These are phyloP conservation scores for Phytophthora pseudosyringae DNA, from an alignment of 352 stramenopile species.

Conservation along the genomic window DNA sequence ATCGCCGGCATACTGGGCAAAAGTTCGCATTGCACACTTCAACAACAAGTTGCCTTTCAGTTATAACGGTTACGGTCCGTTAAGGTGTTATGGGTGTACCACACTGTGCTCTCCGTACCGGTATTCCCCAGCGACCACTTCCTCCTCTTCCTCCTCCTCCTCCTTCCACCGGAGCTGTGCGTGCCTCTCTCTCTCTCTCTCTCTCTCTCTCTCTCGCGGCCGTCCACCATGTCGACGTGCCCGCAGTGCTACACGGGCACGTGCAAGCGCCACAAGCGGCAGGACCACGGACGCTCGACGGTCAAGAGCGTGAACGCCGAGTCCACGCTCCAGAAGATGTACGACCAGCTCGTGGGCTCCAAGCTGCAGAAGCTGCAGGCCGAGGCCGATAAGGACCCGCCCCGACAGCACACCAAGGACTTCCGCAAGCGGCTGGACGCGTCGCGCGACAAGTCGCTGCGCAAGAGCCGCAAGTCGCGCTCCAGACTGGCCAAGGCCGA, in stretches of 20 bases:
- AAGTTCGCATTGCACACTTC: too few relatives aligned
- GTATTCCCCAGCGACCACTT: too few relatives aligned
- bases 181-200: too few relatives aligned
- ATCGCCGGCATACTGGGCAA: too few relatives aligned
- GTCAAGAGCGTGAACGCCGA: slow-evolving; percentile 57
- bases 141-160: too few relatives aligned
- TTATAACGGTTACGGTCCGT: too few relatives aligned
- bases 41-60: too few relatives aligned
- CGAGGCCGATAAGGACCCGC: slow-evolving; percentile 52
- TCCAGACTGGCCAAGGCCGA: slow-evolving; percentile 31
- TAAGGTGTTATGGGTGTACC: neutral
- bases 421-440: slow-evolving; percentile 75
- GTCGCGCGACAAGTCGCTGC: slow-evolving; percentile 67
- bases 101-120: neutral
- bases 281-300: slow-evolving; percentile 73
- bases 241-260: slow-evolving; percentile 85
- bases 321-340: slow-evolving; percentile 80
- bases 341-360: slow-evolving; percentile 69
- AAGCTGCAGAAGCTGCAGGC: slow-evolving; percentile 80
- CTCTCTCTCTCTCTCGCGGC: too few relatives aligned
- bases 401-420: slow-evolving; percentile 42
- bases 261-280: slow-evolving; percentile 61
- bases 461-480: slow-evolving; percentile 53
- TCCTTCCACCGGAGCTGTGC: too few relatives aligned
- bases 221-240: slow-evolving; percentile 62